These are phyloP conservation scores for Thermochaetoides thermophila DNA, from an alignment of 495 filamentous ascomycete genomes.

Conservation along the genomic window DNA sequence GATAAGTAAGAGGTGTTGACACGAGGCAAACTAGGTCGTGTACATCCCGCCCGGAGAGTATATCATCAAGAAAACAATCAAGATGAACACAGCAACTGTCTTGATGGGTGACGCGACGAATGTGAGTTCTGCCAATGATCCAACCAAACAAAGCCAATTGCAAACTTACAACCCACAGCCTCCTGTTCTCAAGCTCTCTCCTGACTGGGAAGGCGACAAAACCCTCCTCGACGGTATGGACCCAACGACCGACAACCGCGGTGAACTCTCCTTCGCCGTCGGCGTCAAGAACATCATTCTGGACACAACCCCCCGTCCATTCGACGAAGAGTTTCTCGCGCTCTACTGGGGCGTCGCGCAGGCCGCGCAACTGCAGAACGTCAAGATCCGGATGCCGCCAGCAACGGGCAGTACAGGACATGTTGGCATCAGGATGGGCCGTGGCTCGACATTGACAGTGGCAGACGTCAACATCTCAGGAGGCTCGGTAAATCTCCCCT, in stretches of 20 bases:
- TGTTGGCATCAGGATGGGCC: constrained; percentile 49
- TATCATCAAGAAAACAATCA: constrained; percentile 39
- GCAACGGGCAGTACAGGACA: constrained; percentile 34
- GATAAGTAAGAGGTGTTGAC: too few relatives aligned
- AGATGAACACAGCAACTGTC: constrained; percentile 43
- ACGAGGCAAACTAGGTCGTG: constrained; percentile 25
- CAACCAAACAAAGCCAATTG: neutral
- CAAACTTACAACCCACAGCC: constrained; percentile 12
- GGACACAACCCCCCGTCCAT: constrained; percentile 44
- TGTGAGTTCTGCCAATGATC: constrained; percentile 17
- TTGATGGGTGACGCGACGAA: constrained; percentile 53
- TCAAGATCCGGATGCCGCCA: constrained; percentile 46
- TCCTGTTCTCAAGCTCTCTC: constrained; percentile 46
- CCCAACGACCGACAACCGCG: constrained; percentile 9
- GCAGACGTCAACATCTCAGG: constrained; percentile 21
- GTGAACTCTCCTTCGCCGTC: constrained; percentile 40
- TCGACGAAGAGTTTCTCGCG: constrained; percentile 32
- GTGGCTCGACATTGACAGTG: constrained; percentile 29
- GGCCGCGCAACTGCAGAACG: constrained; percentile 51
- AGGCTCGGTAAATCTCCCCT: constrained; percentile 16
- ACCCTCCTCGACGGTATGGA: constrained; percentile 33
- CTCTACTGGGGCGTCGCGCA: constrained; percentile 61
- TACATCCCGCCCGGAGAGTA: constrained; percentile 55
- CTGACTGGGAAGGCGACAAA: constrained; percentile 23
- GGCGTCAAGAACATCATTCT: constrained; percentile 55